Evolutionary conservation across 164 flowering plant genomes (phyloP), one percentile per base, ranked within the genome.

Genomic region (Taxillus chinensis): DNA sequence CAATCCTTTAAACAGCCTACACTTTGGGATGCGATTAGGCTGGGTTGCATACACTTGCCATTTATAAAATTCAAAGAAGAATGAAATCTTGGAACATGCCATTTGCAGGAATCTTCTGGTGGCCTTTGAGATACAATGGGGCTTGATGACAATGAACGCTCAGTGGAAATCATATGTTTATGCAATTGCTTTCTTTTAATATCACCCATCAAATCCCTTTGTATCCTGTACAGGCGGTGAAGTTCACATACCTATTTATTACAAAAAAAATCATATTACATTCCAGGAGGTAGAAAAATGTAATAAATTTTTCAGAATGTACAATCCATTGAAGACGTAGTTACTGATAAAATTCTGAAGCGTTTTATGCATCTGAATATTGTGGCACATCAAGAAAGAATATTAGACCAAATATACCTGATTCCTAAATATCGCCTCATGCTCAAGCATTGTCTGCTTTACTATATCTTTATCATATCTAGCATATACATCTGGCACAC

Each of bases 121-220:
- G 79, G 80, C 60, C 59, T 61, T 70, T 81, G 85, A 64, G 86
- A 82, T 50, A 76, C 73, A 67, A 79, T 70, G 62, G 69, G 82
- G 62, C 75, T 78, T 55, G 84, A 72, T 3, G 84, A 74, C 15
- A 78, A 77, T 67, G 85, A 80, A 45, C 80, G 50, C 69, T 79
- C 86, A 5, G 61, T 60, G 45, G 74, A 71, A 13, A 62, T 58
- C 41, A 60, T 72, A 62, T 68, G 74, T 55, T 70, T 86, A 46
- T 64, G 63, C 3, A 65, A 37, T 64, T 82, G 85, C 65, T 84
- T 82, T 73, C 76, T 81, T 71, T 67, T 84, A 13, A 76, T 42
- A 65, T 87, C 93, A 61, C 81, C 84, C 92, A 89, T 90, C 80
- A 95, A 66, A 62, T 87, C 90, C 72, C 79, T 87, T 66, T 95